Conservation (phyloP, 805 yeast genomes). For the Kazachstania africana region DNA sequence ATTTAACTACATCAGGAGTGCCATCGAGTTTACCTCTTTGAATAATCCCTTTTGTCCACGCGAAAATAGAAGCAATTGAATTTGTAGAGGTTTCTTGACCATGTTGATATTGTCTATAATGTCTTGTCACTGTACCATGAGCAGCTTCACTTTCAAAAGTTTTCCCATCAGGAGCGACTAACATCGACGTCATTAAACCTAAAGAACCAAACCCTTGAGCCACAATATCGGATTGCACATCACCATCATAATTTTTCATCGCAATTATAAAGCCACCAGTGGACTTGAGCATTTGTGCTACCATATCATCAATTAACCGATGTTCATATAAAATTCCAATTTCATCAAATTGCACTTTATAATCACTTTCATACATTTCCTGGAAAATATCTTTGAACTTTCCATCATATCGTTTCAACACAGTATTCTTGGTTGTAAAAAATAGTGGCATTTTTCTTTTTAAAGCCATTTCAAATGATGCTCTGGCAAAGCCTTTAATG, state of each 20-base stretch:
- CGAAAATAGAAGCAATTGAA: constrained; percentile 92
- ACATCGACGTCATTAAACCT: constrained; percentile 91
- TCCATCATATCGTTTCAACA: constrained; percentile 87
- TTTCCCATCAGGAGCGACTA: constrained; percentile 92
- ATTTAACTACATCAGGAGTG: constrained; percentile 72
- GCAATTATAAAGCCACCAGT: constrained; percentile 91
- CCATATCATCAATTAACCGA: constrained; percentile 94
- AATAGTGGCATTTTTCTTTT: constrained; percentile 67
- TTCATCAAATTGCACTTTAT: constrained; percentile 58
- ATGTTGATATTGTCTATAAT: constrained; percentile 86
- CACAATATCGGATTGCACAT: constrained; percentile 92
- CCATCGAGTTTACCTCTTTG: constrained; percentile 83
- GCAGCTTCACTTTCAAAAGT: constrained; percentile 95
- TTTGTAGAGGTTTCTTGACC: constrained; percentile 95
- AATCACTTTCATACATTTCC: constrained; percentile 56
- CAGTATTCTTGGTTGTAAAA: constrained; percentile 88
- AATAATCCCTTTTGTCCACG: constrained; percentile 87
- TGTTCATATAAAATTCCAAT: constrained; percentile 91
- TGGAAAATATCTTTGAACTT: constrained; percentile 89
- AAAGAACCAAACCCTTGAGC: constrained; percentile 96
- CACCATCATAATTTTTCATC: constrained; percentile 95
- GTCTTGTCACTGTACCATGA: constrained; percentile 96
- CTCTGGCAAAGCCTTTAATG: constrained; percentile 79
- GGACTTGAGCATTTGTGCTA: constrained; percentile 94
- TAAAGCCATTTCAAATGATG: constrained; percentile 81